Percentiles rank a stretch among this genome's conserved stretches.
Evolutionary conservation across 1,284 basidiomycete genomes (phyloP).

Genomic region (Leccinum fallax): DNA sequence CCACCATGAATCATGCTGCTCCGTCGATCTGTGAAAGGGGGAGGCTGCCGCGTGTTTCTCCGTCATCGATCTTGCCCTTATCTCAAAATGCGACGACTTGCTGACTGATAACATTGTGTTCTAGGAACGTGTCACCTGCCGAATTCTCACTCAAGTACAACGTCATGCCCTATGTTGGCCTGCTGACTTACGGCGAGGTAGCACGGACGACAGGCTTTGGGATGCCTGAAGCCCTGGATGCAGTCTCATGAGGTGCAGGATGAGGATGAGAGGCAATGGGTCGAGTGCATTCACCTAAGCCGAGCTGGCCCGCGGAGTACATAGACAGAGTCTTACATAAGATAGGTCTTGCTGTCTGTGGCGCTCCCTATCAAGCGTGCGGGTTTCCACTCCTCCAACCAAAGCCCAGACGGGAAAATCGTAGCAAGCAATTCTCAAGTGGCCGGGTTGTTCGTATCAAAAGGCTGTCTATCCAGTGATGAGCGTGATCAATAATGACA

Average conservation of each 20-base stretch:
- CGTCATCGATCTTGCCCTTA: conserved; percentile 23
- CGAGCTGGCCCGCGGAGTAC: conserved; percentile 20
- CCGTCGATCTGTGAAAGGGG: conserved; percentile 14
- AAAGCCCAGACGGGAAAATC: conserved; percentile 7
- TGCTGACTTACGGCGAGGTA: conserved; percentile 76
- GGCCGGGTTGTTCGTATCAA: conserved; percentile 12
- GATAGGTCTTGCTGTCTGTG: conserved; percentile 15
- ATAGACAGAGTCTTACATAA: conserved; percentile 23
- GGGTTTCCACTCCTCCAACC: conserved; percentile 2
- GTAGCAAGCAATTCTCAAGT: not conserved
- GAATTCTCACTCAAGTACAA: conserved; percentile 85
- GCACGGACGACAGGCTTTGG: conserved; percentile 60
- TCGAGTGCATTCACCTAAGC: conserved; percentile 18
- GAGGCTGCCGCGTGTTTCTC: conserved; percentile 24
- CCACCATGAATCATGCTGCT: conserved; percentile 2
- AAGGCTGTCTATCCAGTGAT: conserved; percentile 28
- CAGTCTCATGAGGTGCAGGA: conserved; percentile 27
- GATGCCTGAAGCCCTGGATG: conserved; percentile 49
- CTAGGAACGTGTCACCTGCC: conserved; percentile 64
- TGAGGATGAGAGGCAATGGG: conserved; percentile 1
- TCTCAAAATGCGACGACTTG: conserved; percentile 10
- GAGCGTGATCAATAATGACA: not conserved
- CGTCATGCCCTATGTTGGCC: conserved; percentile 86
- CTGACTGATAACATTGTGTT: conserved; percentile 22
- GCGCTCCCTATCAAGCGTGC: conserved; percentile 16